phyloP scores from a whole-genome alignment of 495 filamentous ascomycete species.

The Umbilicaria muhlenbergii region DNA sequence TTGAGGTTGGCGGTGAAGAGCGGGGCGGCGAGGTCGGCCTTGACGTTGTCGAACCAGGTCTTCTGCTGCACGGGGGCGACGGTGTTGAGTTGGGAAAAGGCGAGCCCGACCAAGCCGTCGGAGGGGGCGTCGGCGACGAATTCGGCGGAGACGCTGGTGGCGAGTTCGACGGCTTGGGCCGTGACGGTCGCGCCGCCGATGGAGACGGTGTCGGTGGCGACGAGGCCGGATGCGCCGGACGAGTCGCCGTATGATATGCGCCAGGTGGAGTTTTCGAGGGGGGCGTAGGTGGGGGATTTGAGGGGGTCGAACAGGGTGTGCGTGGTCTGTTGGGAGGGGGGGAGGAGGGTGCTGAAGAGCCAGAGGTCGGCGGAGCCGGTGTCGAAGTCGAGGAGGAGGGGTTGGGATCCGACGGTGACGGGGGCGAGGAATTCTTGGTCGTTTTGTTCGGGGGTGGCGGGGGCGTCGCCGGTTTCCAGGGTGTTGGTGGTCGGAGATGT shows the following conservation, averaged over 20 bases:
- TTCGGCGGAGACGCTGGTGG: slow-evolving; percentile 42
- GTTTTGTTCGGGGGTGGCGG: slow-evolving; percentile 41
- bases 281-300: slow-evolving; percentile 38
- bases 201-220: slow-evolving; percentile 57
- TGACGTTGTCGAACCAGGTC: slow-evolving; percentile 73
- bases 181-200: slow-evolving; percentile 56
- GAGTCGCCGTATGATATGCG: slow-evolving; percentile 62
- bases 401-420: slow-evolving; percentile 58
- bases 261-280: slow-evolving; percentile 35
- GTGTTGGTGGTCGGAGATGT: slow-evolving; percentile 9
- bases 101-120: slow-evolving; percentile 67
- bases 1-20: slow-evolving; percentile 61
- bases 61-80: slow-evolving; percentile 49
- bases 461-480: slow-evolving; percentile 4
- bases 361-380: slow-evolving; percentile 76
- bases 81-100: slow-evolving; percentile 57
- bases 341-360: slow-evolving; percentile 58
- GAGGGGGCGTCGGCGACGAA: slow-evolving; percentile 48
- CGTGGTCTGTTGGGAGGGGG: slow-evolving; percentile 22
- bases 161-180: slow-evolving; percentile 56
- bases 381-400: slow-evolving; percentile 63
- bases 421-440: slow-evolving; percentile 58
- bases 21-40: slow-evolving; percentile 43
- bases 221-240: slow-evolving; percentile 46
- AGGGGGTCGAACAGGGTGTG: slow-evolving; percentile 48